A percentile compares a stretch with the other conserved stretches of the same genome.
Evolutionary conservation across 2,329 filamentous ascomycete genomes (phyloP).

Genomic region (Stachybotrys echinatus): DNA sequence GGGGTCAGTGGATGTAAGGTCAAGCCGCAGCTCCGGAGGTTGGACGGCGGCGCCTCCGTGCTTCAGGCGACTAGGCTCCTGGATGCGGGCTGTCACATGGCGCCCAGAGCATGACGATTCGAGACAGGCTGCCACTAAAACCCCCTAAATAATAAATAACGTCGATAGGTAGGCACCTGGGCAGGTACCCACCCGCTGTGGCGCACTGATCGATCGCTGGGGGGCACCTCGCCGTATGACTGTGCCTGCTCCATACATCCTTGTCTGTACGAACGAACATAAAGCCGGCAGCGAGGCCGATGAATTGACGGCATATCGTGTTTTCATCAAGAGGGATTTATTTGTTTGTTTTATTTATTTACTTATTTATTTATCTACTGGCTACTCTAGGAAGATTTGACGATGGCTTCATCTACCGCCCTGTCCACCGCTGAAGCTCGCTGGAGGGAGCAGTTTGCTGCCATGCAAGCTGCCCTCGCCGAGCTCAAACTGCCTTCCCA

Average conservation of each 20-base stretch:
- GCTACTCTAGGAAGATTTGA: no score
- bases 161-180: no score
- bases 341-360: no score
- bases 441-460: constrained; percentile 81
- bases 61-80: not conserved
- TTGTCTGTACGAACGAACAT: no score
- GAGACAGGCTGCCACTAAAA: no score
- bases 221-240: not conserved
- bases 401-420: constrained; percentile 28
- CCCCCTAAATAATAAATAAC: no score
- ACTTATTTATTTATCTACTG: no score
- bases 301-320: no score
- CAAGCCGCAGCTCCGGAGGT: not conserved
- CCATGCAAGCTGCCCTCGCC: constrained; percentile 82
- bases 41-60: not conserved
- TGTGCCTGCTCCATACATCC: not conserved
- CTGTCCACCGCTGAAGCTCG: constrained; percentile 43
- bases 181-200: not conserved
- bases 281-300: no score
- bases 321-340: no score
- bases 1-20: not conserved
- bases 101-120: no score
- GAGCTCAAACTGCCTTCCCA: constrained; percentile 52
- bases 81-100: not conserved
- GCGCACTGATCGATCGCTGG: no score